phyloP scores from a whole-genome alignment of 1,139 yeast genomes.

The Hyphopichia pseudoburtonii region DNA sequence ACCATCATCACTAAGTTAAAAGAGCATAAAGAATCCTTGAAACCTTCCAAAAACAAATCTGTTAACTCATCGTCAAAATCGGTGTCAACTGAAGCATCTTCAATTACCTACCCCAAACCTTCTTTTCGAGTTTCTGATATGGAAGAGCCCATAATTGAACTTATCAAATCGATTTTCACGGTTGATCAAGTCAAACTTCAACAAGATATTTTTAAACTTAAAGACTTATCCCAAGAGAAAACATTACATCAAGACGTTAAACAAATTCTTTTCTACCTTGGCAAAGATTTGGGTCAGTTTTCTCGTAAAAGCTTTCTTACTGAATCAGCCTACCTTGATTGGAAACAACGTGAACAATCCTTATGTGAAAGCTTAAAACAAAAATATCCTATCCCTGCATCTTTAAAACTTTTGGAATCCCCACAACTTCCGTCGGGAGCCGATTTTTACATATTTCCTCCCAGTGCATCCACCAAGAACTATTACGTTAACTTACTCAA shows the following conservation, averaged over 20 bases:
- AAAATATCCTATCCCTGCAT: slow-evolving; percentile 40
- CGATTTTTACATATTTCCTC: slow-evolving; percentile 45
- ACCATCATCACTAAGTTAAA: slow-evolving; percentile 42
- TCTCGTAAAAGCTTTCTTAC: slow-evolving; percentile 43
- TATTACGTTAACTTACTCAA: slow-evolving; percentile 29
- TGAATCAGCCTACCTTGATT: slow-evolving; percentile 40
- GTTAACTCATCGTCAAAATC: slow-evolving; percentile 8
- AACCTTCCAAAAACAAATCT: slow-evolving; percentile 19
- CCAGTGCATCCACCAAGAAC: slow-evolving; percentile 26
- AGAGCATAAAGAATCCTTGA: slow-evolving; percentile 42
- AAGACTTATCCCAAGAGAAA: slow-evolving; percentile 44
- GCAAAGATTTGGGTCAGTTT: slow-evolving; percentile 41
- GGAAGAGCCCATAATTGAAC: slow-evolving; percentile 36
- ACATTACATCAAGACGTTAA: slow-evolving; percentile 47
- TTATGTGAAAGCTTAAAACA: slow-evolving; percentile 36
- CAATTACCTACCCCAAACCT: slow-evolving; percentile 37
- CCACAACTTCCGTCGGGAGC: slow-evolving; percentile 34
- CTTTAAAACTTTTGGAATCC: slow-evolving; percentile 28
- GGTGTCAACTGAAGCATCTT: slow-evolving; percentile 9
- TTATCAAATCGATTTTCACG: slow-evolving; percentile 41
- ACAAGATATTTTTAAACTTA: slow-evolving; percentile 45
- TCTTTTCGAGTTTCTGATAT: slow-evolving; percentile 52
- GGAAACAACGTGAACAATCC: slow-evolving; percentile 51
- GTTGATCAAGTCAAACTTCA: slow-evolving; percentile 45
- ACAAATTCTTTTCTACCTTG: slow-evolving; percentile 37